These are phyloP conservation scores for Colletotrichum siamense DNA, from an alignment of 2,329 filamentous ascomycete genomes.

Conservation along the genomic window DNA sequence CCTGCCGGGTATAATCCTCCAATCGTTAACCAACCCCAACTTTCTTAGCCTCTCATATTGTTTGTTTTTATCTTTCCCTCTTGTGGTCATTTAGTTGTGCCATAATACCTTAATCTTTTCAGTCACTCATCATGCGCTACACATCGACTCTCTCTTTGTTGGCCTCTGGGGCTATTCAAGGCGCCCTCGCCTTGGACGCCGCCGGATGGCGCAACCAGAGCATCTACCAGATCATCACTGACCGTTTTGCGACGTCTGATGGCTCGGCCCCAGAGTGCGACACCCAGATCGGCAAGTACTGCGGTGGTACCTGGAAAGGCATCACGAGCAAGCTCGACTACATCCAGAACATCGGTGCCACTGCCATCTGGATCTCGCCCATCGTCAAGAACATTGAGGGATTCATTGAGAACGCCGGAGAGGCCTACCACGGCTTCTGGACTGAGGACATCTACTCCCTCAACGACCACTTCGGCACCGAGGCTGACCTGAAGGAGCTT, in stretches of 20 bases:
- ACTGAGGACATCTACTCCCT: constrained; percentile 42
- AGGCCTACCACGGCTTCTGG: constrained; percentile 47
- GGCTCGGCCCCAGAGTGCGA: constrained; percentile 39
- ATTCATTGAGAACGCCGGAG: constrained; percentile 27
- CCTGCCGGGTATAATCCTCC: not conserved
- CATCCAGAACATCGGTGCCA: constrained; percentile 52
- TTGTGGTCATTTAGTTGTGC: not conserved
- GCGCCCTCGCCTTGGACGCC: constrained; percentile 29
- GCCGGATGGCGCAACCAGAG: constrained; percentile 44
- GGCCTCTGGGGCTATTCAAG: constrained; percentile 8
- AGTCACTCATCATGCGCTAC: not conserved
- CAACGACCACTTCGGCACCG: constrained; percentile 55
- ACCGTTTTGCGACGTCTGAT: constrained; percentile 45
- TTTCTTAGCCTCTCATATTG: not conserved
- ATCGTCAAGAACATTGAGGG: constrained; percentile 44
- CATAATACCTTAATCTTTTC: not conserved
- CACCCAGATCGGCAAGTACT: constrained; percentile 40
- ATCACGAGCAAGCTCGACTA: constrained; percentile 55
- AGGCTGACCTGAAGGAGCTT: constrained; percentile 51
- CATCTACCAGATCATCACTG: constrained; percentile 52
- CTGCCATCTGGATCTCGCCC: constrained; percentile 50
- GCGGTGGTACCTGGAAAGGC: constrained; percentile 55
- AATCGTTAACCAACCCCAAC: not conserved
- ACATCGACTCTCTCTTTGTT: constrained; percentile 4
- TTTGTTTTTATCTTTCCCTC: not conserved